Base-by-base conservation (phyloP, 495 filamentous ascomycete species). In the Barbatosphaeria neglecta region DNA sequence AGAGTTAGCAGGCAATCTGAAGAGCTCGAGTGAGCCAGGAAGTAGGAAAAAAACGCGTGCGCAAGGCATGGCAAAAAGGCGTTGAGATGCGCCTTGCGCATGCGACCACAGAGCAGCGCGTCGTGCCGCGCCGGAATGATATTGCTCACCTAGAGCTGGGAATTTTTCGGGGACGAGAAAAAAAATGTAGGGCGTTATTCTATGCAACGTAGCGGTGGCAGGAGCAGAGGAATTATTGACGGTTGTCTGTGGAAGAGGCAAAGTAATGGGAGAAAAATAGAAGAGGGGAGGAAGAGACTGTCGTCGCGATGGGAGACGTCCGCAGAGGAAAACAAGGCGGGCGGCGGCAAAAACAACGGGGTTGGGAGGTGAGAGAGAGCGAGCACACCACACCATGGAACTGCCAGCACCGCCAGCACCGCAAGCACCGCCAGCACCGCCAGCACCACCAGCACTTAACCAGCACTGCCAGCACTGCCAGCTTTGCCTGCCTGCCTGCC, bases 321-420 rank as follows among this genome's bases (percentile, higher is more conserved):
- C 47, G 43, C 44, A 52, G 44, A 41, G n/a, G 50, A 56, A 56
- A 56, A 52, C 50, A 56, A 56, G 28, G 53, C 49, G 53, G 53
- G 53, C 47, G 53, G 50, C 46, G 46, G 39, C n/a, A 48, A 56
- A 56, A 56, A 52, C 53, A 52, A 52, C 46, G 53, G 44, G 53
- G 53, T 44, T 50, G 50, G 53, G 39, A 41, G 42, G 43, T 43
- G 49, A 46, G 52, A 23, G 46, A 2, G 15, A 31, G 27, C 9
- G 27, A 8, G 27, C 27, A 31, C 27, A 31, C 9, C 27, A 31
- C 27, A 43, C 49, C 37, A 46, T 47, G 24, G 22, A 40, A 44
- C 41, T 41, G 25, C 31, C 45, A n/a, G 4, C 48, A 41, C 48
- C 23, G 8, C 37, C 23, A 39, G 20, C 40, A 19, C 40, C 40